A percentile compares a stretch with the other conserved stretches of the same genome.
Conservation (phyloP, 2,329 filamentous ascomycete genomes). For the Domatiomyces globalis region DNA sequence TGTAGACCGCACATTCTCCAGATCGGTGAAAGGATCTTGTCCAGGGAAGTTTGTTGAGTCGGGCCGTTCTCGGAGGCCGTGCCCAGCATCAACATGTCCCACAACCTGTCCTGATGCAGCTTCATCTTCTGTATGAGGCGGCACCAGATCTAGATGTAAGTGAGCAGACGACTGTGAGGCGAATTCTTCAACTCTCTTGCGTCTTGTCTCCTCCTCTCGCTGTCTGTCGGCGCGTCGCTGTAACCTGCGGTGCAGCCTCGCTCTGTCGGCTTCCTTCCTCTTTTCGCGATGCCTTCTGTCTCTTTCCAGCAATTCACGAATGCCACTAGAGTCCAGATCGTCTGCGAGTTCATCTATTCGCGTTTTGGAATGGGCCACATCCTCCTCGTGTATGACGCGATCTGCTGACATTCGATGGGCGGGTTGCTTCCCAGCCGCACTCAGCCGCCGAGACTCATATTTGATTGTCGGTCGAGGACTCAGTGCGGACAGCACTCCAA, state of each 20-base stretch:
- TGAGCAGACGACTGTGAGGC: neutral
- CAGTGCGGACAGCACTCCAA: slow-evolving; percentile 67
- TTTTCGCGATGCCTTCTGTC: slow-evolving; percentile 68
- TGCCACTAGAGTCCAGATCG: slow-evolving; percentile 65
- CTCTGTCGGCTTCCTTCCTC: slow-evolving; percentile 56
- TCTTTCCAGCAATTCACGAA: slow-evolving; percentile 80
- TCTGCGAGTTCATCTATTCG: slow-evolving; percentile 60
- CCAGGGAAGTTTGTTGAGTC: neutral
- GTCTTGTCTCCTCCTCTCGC: slow-evolving; percentile 32
- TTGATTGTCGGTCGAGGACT: slow-evolving; percentile 73
- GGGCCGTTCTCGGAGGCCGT: neutral
- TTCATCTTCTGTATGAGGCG: neutral
- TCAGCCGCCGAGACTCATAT: slow-evolving; percentile 51
- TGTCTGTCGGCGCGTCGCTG: slow-evolving; percentile 38
- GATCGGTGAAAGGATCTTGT: slow-evolving; percentile 10
- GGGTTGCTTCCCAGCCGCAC: slow-evolving; percentile 28
- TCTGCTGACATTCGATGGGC: slow-evolving; percentile 33
- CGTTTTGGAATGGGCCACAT: slow-evolving; percentile 46
- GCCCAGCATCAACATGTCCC: neutral
- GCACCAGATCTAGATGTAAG: neutral
- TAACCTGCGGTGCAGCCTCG: slow-evolving; percentile 39
- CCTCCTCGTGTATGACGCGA: slow-evolving; percentile 29
- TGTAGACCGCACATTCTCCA: slow-evolving; percentile 2
- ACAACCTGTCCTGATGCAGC: neutral
- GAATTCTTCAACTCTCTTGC: slow-evolving; percentile 6